phyloP scores from a whole-genome alignment of 1,139 yeast genomes.

The Geotrichum histeridarum region DNA sequence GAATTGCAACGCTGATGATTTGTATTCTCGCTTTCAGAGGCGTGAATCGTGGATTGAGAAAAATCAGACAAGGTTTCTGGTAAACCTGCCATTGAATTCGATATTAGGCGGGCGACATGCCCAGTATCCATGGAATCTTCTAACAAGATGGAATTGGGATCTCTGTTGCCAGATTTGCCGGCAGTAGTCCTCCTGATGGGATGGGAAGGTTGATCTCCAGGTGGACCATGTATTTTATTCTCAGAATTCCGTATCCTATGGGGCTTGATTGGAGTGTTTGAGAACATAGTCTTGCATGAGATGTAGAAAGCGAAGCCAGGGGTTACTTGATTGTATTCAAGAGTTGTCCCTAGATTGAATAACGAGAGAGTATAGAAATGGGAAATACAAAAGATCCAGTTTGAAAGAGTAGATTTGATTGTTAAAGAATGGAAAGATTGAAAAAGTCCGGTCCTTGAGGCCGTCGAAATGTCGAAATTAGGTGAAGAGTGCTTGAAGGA shows the following conservation, averaged over 20 bases:
- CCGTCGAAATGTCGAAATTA: no score
- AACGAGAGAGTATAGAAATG: no score
- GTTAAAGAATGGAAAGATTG: no score
- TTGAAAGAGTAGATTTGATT: no score
- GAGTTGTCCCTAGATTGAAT: no score
- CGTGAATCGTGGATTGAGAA: background rate
- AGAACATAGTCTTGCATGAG: constrained; percentile 2
- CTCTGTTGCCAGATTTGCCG: background rate
- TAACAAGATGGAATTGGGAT: constrained; percentile 3
- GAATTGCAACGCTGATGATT: background rate
- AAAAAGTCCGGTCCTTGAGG: no score
- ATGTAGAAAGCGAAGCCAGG: no score
- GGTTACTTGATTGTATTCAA: no score
- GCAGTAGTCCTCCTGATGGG: background rate
- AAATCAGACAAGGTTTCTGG: background rate
- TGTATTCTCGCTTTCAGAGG: background rate
- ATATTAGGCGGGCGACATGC: background rate
- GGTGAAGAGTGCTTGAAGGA: no score
- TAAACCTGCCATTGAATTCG: constrained; percentile 1
- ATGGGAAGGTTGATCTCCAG: constrained; percentile 5
- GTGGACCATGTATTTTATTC: background rate
- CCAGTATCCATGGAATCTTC: constrained; percentile 1
- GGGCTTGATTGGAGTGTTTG: constrained; percentile 4
- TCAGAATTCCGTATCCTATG: background rate
- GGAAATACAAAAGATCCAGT: no score